Evolutionary conservation across 1,139 yeast genomes (phyloP), one percentile per base, ranked within the genome.

Genomic region (Saccharomyces hybrid): DNA sequence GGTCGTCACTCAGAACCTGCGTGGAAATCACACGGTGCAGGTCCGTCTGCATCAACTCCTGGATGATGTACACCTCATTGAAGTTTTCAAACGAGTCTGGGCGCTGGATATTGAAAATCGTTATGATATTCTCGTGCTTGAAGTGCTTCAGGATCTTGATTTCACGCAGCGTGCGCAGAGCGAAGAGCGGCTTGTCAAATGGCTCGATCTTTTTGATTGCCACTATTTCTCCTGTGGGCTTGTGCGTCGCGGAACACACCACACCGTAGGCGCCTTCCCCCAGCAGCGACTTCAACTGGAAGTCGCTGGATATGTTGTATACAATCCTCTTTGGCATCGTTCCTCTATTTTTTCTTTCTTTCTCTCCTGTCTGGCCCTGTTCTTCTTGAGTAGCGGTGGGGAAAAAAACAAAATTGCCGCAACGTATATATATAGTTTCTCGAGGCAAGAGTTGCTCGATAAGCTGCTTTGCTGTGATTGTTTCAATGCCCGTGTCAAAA

Each of bases 221-320:
- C 19, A 95, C 98, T 63, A 84, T 84, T 61, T 88, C 95, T 57
- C 86, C 84, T 6, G 95, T 81, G 3, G 98, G 97, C 64, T 82
- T 81, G 72, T 93, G 96, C 16, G 86, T 73, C 0, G 98, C 99
- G 27, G 95, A 84, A 67, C 98, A 91, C 19, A 93, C 99, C 14
- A 93, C 82, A 3, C 99, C 99, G 66, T 93, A 93, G 1, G 99
- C 99, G 13, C 99, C 99, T 70, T 91, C 97, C 5, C 99, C 99
- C 13, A 89, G 76, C 58, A 90, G 81, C 61, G 88, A 89, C 52
- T 84, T 77, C 53, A 91, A 83, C 70, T 88, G 90, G 71, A 91
- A 91, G 67, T 88, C 91, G 60, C 88, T 90, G 49, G 93, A 83
- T 34, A 93, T 95, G 67, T 90, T 88, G 75, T 91, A 91, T 14